Conservation (phyloP, 1,284 basidiomycete genomes). For the Ganoderma multipileum region DNA sequence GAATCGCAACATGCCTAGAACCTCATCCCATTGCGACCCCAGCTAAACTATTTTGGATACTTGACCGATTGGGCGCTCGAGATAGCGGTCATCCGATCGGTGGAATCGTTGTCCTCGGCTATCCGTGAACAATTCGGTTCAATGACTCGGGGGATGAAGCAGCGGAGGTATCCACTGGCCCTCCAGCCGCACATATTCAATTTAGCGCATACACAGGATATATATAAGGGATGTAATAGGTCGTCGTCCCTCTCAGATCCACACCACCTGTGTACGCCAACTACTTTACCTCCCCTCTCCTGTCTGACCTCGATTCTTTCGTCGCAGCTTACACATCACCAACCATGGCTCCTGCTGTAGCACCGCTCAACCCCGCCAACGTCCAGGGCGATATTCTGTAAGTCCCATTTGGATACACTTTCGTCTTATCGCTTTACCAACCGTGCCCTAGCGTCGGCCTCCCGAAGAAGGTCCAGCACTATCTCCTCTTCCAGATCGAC, state of each 20-base stretch:
- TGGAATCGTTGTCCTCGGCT: background rate
- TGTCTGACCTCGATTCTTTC: background rate
- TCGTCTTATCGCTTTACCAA: background rate
- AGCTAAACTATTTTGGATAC: background rate
- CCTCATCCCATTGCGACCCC: background rate
- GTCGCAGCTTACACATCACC: background rate
- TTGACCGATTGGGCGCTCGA: background rate
- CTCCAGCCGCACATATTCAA: background rate
- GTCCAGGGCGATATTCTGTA: slow-evolving; percentile 59
- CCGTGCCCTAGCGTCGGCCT: slow-evolving; percentile 43
- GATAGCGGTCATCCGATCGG: background rate
- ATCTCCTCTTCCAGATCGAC: slow-evolving; percentile 49
- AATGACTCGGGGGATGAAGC: background rate
- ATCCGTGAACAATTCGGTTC: background rate
- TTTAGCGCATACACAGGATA: background rate
- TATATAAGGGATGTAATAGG: background rate
- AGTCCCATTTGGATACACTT: slow-evolving; percentile 20
- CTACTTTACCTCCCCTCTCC: background rate
- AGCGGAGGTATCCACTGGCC: background rate
- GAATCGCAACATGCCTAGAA: background rate
- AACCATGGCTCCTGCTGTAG: slow-evolving; percentile 18
- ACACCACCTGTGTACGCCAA: background rate
- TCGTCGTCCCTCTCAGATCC: background rate
- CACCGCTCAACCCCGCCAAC: slow-evolving; percentile 44
- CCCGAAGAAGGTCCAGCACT: slow-evolving; percentile 51